Evolutionary conservation across 495 filamentous ascomycete species (phyloP), one percentile per base, ranked within the genome.

Genomic region (Lineolata rhizophorae): DNA sequence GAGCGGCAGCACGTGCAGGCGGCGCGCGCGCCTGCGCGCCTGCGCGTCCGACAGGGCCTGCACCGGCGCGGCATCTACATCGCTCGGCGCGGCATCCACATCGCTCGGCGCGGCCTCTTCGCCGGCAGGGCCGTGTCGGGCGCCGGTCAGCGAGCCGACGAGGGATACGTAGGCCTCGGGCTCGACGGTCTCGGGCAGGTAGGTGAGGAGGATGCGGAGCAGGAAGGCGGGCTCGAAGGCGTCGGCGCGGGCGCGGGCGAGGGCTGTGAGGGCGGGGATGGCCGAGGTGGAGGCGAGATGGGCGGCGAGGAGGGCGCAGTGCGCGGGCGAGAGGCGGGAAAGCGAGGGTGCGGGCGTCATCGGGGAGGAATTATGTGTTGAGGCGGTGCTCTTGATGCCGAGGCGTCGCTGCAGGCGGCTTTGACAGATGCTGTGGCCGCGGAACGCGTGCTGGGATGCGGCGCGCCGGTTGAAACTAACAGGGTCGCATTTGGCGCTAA

Each of bases 201-300:
- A 87, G 32, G 76, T 90, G 36, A 94, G 62, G 37, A 92, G 53
- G 31, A 94, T 75, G 42, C 82, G 70, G 39, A 90, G 56, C 20
- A 84, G 41, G 27, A 78, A 62, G 36, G 77, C 74, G 8, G 66
- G 58, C 13, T 64, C 62, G 34, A 84, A 61, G 36, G 62, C 60
- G 40, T 64, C 53, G 22, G 51, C 58, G 38, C 72, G 62, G 32
- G 59, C 58, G 31, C 65, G 56, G 34, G 70, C 62, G 19, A 92
- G 57, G 28, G 54, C 57, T 36, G 61, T 61, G 37, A 94, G 53
- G 31, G 58, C 56, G 30, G 60, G 48, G 31, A 85, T 58, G 48
- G 83, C 62, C 40, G 58, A 57, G 27, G 53, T 53, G 33, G 60
- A 46, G 20, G 71, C 63, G 34, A 66, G 59, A 39, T 71, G 62